phyloP scores from a whole-genome alignment of 1,139 yeast genomes.

The Kodamaea fungicola region DNA sequence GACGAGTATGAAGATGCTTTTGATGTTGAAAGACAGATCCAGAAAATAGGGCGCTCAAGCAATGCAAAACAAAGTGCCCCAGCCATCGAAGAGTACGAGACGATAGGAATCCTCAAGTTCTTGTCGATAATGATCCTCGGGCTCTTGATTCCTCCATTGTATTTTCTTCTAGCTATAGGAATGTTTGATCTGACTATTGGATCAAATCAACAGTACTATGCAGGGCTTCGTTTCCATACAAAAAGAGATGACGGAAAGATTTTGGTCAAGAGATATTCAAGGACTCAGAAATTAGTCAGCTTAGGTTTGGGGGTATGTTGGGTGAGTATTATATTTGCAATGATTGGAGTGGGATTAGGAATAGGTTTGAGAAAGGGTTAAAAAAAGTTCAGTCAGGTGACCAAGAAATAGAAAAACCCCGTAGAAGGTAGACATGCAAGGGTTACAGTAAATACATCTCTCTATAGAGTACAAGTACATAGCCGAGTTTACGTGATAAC shows the following conservation, averaged over 20 bases:
- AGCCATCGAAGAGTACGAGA: constrained; percentile 1
- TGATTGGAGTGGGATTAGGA: constrained; percentile 43
- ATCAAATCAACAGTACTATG: constrained; percentile 16
- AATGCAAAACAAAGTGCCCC: neutral
- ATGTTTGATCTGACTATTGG: constrained; percentile 26
- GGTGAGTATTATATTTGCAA: constrained; percentile 31
- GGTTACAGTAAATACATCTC: neutral
- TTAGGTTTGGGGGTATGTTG: constrained; percentile 31
- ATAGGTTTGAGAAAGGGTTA: constrained; percentile 13
- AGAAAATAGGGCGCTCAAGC: neutral
- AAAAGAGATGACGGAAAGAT: constrained; percentile 8
- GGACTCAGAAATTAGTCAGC: constrained; percentile 32
- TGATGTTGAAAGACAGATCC: constrained; percentile 7
- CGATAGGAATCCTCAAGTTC: constrained; percentile 4
- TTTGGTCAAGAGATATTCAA: constrained; percentile 24
- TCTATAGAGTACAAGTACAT: neutral
- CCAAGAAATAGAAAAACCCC: neutral
- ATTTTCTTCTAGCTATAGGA: constrained; percentile 30
- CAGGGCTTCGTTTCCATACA: constrained; percentile 17
- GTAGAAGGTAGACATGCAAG: neutral
- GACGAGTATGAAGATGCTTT: constrained; percentile 2
- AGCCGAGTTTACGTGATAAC: neutral
- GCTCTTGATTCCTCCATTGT: constrained; percentile 34
- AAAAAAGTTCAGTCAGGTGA: neutral
- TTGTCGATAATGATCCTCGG: constrained; percentile 26